Base-by-base conservation (phyloP, 257 asterid species). In the Knoxia roxburghii region DNA sequence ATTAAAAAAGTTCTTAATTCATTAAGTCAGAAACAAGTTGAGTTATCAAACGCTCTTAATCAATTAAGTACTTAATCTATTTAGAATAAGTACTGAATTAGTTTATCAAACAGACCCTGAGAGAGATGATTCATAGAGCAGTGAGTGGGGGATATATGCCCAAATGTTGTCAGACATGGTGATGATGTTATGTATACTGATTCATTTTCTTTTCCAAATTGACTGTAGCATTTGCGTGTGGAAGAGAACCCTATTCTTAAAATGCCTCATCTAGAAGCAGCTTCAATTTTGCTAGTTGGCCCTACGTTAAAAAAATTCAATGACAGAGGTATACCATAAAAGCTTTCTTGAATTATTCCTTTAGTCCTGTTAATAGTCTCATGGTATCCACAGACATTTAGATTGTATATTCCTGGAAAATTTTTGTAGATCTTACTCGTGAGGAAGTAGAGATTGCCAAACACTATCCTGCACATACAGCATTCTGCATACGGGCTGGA, bases 171-270 rank as follows among this genome's bases (percentile, higher is more conserved):
- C 40, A 27, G 41, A 56, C 23, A 29, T 56, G n/a, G n/a, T n/a
- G n/a, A n/a, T n/a, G n/a, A n/a, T 33, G 11, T 56, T 18, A 30
- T 29, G 35, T 29, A 27, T 27, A 11, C 41, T 56, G 24, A 30
- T 65, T 59, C 7, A 1, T 48, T 33, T 54, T 23, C 30, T 61
- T 72, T 52, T 52, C 37, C 21, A 37, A 35, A 68, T 71, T 77
- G 69, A 68, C 65, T 84, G 87, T 85, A 94, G 99, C 97, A 90
- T 90, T 82, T 94, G 77, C 99, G 99, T 32, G 76, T 94, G 65
- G 99, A 94, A 84, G 99, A 94, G 90, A 94, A 94, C 77, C 99
- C 99, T 68, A 88, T 94, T 71, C 95, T 94, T 68, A 88, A 85
- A 90, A 85, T 86, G 92, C 78, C 90, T 79, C 96, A 83, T 83